phyloP scores from a whole-genome alignment of 2,329 filamentous ascomycete species.

The Talaromyces atroroseus region DNA sequence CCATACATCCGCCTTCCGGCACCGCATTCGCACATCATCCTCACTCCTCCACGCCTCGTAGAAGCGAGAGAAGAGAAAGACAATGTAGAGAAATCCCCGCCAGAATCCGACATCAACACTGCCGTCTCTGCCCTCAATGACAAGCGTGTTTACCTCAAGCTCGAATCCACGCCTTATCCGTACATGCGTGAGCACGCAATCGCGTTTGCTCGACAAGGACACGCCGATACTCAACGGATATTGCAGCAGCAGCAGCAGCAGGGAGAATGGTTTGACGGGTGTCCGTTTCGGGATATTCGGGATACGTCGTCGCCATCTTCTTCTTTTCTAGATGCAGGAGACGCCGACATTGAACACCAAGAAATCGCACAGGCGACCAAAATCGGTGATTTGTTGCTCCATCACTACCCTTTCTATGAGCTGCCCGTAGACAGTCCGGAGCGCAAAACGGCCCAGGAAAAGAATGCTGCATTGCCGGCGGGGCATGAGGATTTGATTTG shows the following conservation, averaged over 20 bases:
- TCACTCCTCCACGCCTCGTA: conserved; percentile 20
- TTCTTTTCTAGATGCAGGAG: not conserved
- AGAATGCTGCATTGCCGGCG: conserved; percentile 18
- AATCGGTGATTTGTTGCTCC: conserved; percentile 22
- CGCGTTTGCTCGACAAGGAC: conserved; percentile 9
- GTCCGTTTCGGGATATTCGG: conserved; percentile 22
- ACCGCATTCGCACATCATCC: conserved; percentile 22
- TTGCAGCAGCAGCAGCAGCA: not conserved
- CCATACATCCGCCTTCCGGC: conserved; percentile 22
- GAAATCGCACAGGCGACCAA: conserved; percentile 3
- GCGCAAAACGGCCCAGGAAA: conserved; percentile 11
- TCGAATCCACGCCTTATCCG: conserved; percentile 23
- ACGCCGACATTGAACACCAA: not conserved
- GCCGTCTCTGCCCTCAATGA: conserved; percentile 21
- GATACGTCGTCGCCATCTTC: conserved; percentile 1
- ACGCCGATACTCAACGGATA: conserved; percentile 6
- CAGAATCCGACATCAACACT: conserved; percentile 13
- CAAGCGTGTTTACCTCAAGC: conserved; percentile 18
- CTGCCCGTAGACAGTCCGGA: conserved; percentile 16
- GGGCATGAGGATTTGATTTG: conserved; percentile 24
- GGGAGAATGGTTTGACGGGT: conserved; percentile 15
- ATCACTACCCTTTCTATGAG: conserved; percentile 23
- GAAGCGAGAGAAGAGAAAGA: not conserved
- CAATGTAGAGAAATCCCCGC: not conserved
- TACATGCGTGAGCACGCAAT: conserved; percentile 19